Evolutionary conservation across 2,329 filamentous ascomycete species (phyloP).

Genomic region (Ceratocystis huliohia): DNA sequence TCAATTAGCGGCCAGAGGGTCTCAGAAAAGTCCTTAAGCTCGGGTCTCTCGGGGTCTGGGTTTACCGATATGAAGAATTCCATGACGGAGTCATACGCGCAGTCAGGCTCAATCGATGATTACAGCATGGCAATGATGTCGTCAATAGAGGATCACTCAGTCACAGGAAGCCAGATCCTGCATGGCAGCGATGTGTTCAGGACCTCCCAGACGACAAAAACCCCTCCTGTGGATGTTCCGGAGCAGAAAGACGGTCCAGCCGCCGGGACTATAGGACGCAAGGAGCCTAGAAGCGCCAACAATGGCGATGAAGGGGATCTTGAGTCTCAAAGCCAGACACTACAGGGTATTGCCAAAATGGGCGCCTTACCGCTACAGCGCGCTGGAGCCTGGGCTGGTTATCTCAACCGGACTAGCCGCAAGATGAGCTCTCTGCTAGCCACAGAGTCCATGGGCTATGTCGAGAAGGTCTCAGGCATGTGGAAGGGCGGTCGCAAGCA

Average conservation of each 20-base stretch:
- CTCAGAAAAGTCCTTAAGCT: not conserved
- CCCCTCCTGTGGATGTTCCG: not conserved
- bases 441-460: slow-evolving; percentile 87
- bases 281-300: slow-evolving; percentile 19
- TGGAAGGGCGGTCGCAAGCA: slow-evolving; percentile 85
- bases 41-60: not conserved
- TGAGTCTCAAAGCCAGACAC: slow-evolving; percentile 30
- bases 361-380: slow-evolving; percentile 71
- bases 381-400: slow-evolving; percentile 70
- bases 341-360: slow-evolving; percentile 44
- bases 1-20: slow-evolving; percentile 35
- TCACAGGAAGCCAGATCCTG: slow-evolving; percentile 69
- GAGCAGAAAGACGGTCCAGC: slow-evolving; percentile 2
- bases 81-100: slow-evolving; percentile 57
- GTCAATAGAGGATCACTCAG: slow-evolving; percentile 57
- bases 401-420: slow-evolving; percentile 64
- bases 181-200: slow-evolving; percentile 75
- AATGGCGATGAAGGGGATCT: slow-evolving; percentile 15
- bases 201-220: not conserved
- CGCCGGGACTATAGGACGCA: slow-evolving; percentile 24
- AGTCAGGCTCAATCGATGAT: slow-evolving; percentile 53
- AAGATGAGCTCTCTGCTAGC: slow-evolving; percentile 72
- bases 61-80: slow-evolving; percentile 45
- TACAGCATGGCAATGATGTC: slow-evolving; percentile 58
- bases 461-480: slow-evolving; percentile 95